Conservation (phyloP, 2,329 filamentous ascomycete species). For the Aspergillus neotritici region DNA sequence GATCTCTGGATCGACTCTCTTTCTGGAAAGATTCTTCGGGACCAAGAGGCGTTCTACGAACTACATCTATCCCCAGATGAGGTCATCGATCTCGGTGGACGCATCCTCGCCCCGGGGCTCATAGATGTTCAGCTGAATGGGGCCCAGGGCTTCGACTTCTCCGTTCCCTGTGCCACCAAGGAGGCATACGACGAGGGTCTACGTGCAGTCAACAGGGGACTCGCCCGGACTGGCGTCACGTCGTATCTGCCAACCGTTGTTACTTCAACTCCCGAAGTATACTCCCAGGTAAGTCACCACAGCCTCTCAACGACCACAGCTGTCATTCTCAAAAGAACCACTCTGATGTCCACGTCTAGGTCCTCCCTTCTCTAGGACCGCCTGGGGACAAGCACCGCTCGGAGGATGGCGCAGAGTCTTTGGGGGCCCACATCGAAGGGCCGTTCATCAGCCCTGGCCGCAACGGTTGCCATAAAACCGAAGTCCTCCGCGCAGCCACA, state of each 20-base stretch:
- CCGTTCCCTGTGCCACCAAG: conserved; percentile 61
- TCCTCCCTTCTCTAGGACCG: conserved; percentile 71
- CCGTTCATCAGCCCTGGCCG: conserved; percentile 78
- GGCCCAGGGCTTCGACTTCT: conserved; percentile 90
- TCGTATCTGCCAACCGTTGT: conserved; percentile 75
- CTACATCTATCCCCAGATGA: conserved; percentile 56
- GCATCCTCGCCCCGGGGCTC: conserved; percentile 77
- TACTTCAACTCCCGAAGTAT: conserved; percentile 73
- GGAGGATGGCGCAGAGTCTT: conserved; percentile 69
- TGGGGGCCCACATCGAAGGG: conserved; percentile 86
- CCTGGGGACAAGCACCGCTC: conserved; percentile 57
- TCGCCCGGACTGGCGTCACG: conserved; percentile 77
- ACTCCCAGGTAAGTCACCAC: conserved; percentile 57
- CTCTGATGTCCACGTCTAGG: conserved; percentile 16
- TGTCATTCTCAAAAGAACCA: too few relatives aligned
- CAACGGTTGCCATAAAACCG: conserved; percentile 77
- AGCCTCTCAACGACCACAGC: not conserved
- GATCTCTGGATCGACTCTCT: conserved; percentile 85
- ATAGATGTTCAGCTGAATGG: conserved; percentile 92
- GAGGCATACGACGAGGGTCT: conserved; percentile 68
- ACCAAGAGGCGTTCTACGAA: conserved; percentile 53
- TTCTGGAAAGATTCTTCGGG: conserved; percentile 75
- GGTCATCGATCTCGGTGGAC: conserved; percentile 72
- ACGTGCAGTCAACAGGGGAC: conserved; percentile 61
- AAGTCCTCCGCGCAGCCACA: conserved; percentile 62